Conservation (phyloP, 2,329 filamentous ascomycete species). For the Akanthomyces uredinophilus region DNA sequence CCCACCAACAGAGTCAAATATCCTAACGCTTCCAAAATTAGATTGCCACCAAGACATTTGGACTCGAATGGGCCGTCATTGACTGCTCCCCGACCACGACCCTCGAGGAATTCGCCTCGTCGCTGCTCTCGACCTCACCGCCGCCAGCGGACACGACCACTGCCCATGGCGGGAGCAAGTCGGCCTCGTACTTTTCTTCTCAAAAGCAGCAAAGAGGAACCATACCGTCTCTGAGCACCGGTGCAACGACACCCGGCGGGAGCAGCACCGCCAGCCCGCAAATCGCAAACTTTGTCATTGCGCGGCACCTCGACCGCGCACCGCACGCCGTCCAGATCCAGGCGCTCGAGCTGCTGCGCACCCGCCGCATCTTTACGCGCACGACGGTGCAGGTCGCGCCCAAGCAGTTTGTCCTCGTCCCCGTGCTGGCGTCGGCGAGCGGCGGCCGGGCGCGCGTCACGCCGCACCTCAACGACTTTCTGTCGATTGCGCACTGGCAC, state of each 20-base stretch:
- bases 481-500: constrained; percentile 87
- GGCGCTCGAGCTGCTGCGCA: constrained; percentile 70
- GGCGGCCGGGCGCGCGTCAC: constrained; percentile 46
- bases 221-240: not conserved
- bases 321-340: constrained; percentile 78
- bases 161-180: constrained; percentile 21
- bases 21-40: constrained; percentile 25
- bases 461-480: constrained; percentile 68
- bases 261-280: constrained; percentile 23
- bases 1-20: not conserved
- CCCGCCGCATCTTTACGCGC: constrained; percentile 70
- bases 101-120: constrained; percentile 72
- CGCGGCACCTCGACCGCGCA: constrained; percentile 71
- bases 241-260: constrained; percentile 9
- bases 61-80: constrained; percentile 63
- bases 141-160: constrained; percentile 15
- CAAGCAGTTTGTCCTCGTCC: constrained; percentile 73
- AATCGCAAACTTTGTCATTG: constrained; percentile 79
- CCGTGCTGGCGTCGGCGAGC: constrained; percentile 53
- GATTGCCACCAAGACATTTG: constrained; percentile 67
- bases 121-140: constrained; percentile 49
- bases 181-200: constrained; percentile 28
- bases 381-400: constrained; percentile 70
- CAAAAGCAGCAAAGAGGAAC: constrained; percentile 11
- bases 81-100: constrained; percentile 69